Base-by-base conservation (phyloP, 345 rosid species). In the Leavenworthia alabamica region DNA sequence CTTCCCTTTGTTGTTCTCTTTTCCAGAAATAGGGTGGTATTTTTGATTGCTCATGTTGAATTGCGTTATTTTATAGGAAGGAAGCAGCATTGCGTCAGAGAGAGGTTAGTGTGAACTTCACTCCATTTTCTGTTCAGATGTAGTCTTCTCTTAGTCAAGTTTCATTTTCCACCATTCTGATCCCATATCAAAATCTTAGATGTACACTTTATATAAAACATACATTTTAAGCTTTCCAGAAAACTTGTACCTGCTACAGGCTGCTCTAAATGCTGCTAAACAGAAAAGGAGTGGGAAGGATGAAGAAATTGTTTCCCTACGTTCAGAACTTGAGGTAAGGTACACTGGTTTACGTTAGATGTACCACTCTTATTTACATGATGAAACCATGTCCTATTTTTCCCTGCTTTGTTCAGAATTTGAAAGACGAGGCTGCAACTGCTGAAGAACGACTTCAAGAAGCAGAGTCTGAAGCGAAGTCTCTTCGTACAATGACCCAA, bases 31-130 rank as follows among this genome's bases (percentile, higher is more conserved):
- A 5, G 4, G 24, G 27, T 71, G 55, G 27, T 49, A 16, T n/a
- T 35, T 39, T 9, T 70, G 15, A 23, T 56, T 7, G 4, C 54
- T 64, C 27, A 48, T 52, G 48, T 36, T 60, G 31, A 45, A 28
- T 52, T 66, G 35, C 45, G 22, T 59, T 12, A 64, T 79, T 58
- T 31, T 64, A 57, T 71, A 89, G 97, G 80, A 89, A 89, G 71
- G 96, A 89, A 79, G 97, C 91, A 62, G 92, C 91, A 48, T 69
- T 89, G 74, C 85, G 90, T 26, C 91, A 85, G 71, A 80, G 91
- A 80, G 97, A 89, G 89, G 97, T 89, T 64, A 69, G 78, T 49
- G 54, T 44, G 41, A 28, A 10, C 22, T 61, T 56, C 3, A 26
- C 41, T 43, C 7, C 12, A 35, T 20, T 36, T 23, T 33, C 56